Evolutionary conservation across 805 yeast genomes (phyloP), one percentile per base, ranked within the genome.

Genomic region (Nakazawaea anatomiae): DNA sequence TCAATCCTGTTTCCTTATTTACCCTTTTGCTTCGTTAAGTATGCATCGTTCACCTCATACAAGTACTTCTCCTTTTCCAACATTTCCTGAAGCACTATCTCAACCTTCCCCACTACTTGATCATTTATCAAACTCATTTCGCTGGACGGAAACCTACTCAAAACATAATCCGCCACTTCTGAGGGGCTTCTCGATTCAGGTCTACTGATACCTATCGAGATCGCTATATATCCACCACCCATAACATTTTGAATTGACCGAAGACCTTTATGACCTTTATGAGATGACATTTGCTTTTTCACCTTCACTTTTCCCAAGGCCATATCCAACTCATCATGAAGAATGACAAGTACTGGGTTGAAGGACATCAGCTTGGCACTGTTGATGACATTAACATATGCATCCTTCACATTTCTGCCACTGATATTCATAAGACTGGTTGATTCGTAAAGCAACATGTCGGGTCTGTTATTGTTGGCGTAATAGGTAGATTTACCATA

Each of bases 221-320:
- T 61, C 47, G 88, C 79, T n/a, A 79, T 73, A 60, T 83, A 88
- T 14, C 71, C 73, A 36, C 72, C 70, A 0, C 84, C 83, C 38
- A 76, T 63, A 27, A 52, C 41, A 6, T 63, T 56, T 42, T 75
- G 76, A 3, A 91, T 75, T 40, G 85, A 79, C 54, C 76, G 75
- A 30, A 91, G 70, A 0, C 97, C 97, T 60, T 89, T 89, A 60
- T 91, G 98, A 0, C 96, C 97, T 43, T 94, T 71, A 12, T 82
- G 74, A 42, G 88, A 78, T 0, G 85, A 72, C 1, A 80, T 77
- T 11, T 81, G 83, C 14, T 68, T 70, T 44, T 92, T 72, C 1
- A 85, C 62, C 58, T 85, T 85, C 25, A 82, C 70, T 48, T 79
- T 77, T 0, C 97, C 97, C 3, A 83, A 56, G 0, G 76, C 77